These are phyloP conservation scores for Suzukiozyma palmioleophila DNA, from an alignment of 1,139 yeast genomes.

Conservation along the genomic window DNA sequence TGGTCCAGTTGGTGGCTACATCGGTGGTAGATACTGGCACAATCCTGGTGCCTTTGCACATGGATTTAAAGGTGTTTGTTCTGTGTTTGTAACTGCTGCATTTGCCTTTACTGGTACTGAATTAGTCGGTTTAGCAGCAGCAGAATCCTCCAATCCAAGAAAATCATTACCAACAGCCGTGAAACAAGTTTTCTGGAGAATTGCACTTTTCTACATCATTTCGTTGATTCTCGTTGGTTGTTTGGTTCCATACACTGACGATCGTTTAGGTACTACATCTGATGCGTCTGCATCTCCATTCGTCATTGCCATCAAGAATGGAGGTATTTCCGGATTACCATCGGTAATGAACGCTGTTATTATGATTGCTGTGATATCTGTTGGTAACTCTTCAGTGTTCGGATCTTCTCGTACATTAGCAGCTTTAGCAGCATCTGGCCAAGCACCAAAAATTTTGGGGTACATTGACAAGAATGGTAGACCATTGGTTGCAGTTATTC, in stretches of 20 bases:
- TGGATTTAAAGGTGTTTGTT: constrained; percentile 40
- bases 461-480: constrained; percentile 22
- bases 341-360: constrained; percentile 31
- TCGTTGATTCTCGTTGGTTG: constrained; percentile 35
- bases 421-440: constrained; percentile 29
- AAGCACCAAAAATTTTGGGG: constrained; percentile 28
- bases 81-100: constrained; percentile 41
- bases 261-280: constrained; percentile 27
- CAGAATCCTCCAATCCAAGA: constrained; percentile 37
- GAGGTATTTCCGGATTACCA: constrained; percentile 29
- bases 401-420: constrained; percentile 30
- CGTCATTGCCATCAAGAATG: constrained; percentile 21
- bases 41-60: constrained; percentile 40
- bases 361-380: constrained; percentile 28
- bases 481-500: constrained; percentile 25
- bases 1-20: constrained; percentile 29
- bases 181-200: constrained; percentile 45
- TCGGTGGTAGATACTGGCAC: constrained; percentile 36
- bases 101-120: constrained; percentile 41
- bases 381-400: constrained; percentile 30
- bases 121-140: constrained; percentile 39
- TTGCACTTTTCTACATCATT: constrained; percentile 35
- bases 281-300: constrained; percentile 22
- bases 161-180: constrained; percentile 36
- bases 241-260: constrained; percentile 32